Base-by-base conservation (phyloP, 2,329 filamentous ascomycete species). In the Aspergillus sclerotialis region DNA sequence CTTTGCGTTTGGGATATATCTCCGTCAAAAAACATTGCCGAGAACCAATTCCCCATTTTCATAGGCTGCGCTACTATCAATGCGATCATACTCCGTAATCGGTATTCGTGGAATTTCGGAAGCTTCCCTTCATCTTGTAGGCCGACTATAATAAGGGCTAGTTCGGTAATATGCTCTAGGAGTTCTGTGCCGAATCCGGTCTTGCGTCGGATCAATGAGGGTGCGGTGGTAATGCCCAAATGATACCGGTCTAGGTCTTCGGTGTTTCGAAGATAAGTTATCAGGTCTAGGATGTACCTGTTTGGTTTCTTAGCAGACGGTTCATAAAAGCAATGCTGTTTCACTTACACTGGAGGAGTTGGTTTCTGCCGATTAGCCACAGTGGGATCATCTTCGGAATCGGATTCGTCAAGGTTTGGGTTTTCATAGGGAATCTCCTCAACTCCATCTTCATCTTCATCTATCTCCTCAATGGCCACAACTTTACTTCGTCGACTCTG, bases 331-430 rank as follows among this genome's bases (percentile, higher is more conserved):
- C 4, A 5, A 21, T 10, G 18, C 2, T 11, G 23, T 33, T 19
- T 44, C 28, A 63, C 66, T 55, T 63, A 73, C 53, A 98, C 88
- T 1, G 92, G 92, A 0, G 87, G 76, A 38, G 76, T 83, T 14
- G 82, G 76, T 49, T 92, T 95, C 59, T 92, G 80, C 10, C 89
- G 76, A 37, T 84, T 81, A 30, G 96, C 74, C 12, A 94, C 68
- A 0, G 88, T 94, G 4, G 92, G 82, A 49, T 98, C 93, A 24
- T 95, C 89, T 37, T 95, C 88, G 0, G 87, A 90, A 54, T 98
- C 92, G 54, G 93, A 86, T 0, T 79, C 75, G 46, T 98, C 92
- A 2, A 84, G 88, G 50, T 87, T 85, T 1, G 86, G 86, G 56
- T 94, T 95, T 10, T 76, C 75, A 48, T 95, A 94, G 1, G 85